Evolutionary conservation across 495 filamentous ascomycete species (phyloP).

Genomic region (Penicillium daleae): DNA sequence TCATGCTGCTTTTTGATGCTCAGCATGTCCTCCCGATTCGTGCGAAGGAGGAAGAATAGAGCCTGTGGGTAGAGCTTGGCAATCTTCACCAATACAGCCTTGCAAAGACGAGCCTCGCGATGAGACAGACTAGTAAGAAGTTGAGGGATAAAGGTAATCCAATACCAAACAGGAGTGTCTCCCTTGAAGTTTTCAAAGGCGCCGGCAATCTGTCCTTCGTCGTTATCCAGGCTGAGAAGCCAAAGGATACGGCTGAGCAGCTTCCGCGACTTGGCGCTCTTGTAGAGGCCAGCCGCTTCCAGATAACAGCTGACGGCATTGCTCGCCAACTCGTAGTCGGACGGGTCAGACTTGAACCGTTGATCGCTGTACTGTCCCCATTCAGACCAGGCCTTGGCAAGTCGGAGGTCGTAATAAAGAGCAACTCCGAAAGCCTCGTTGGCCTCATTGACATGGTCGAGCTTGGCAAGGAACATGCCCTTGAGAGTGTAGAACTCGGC

Average conservation of each 20-base stretch:
- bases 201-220: constrained; percentile 74
- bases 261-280: constrained; percentile 95
- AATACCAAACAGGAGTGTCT: constrained; percentile 96
- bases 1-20: constrained; percentile 88
- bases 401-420: constrained; percentile 89
- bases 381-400: constrained; percentile 98
- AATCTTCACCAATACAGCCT: constrained; percentile 84
- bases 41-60: constrained; percentile 91
- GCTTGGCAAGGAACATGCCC: constrained; percentile 98
- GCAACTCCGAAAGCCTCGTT: constrained; percentile 93
- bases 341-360: constrained; percentile 86
- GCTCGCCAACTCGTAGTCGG: constrained; percentile 76
- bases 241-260: constrained; percentile 93
- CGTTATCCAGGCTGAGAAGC: constrained; percentile 92
- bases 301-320: constrained; percentile 95
- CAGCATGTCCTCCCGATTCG: constrained; percentile 92
- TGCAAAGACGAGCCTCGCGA: constrained; percentile 84
- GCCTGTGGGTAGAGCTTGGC: constrained; percentile 94
- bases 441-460: constrained; percentile 84
- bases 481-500: constrained; percentile 99
- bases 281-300: constrained; percentile 93
- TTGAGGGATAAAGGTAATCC: constrained; percentile 99
- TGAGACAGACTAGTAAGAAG: constrained; percentile 86
- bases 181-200: constrained; percentile 94
- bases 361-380: constrained; percentile 98